phyloP scores from a whole-genome alignment of 2,329 filamentous ascomycete species.

The Verticillium longisporum region DNA sequence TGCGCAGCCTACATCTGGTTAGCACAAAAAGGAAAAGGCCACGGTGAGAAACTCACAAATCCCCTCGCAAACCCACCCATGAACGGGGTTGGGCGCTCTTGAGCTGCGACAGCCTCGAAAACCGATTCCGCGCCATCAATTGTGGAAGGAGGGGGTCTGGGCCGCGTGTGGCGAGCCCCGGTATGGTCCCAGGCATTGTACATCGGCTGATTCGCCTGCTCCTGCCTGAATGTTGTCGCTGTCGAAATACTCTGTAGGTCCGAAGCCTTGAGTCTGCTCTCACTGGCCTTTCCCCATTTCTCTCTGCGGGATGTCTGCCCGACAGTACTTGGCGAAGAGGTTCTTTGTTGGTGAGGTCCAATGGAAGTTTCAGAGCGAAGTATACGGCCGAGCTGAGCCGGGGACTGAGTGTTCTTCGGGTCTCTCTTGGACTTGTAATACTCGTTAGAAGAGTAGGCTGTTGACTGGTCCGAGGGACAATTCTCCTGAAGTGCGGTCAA shows the following conservation, averaged over 20 bases:
- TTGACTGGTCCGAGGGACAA: not conserved
- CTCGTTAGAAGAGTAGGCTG: not conserved
- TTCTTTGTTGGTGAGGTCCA: not conserved
- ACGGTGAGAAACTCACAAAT: not conserved
- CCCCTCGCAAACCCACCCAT: not conserved
- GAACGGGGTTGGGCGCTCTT: not conserved
- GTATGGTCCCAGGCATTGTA: conserved; percentile 25
- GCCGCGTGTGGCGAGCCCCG: conserved; percentile 14
- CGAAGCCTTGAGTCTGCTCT: not conserved
- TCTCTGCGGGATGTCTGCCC: not conserved
- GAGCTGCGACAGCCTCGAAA: not conserved
- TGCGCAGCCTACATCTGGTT: not conserved
- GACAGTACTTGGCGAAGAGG: not conserved
- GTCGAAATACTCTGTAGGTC: conserved; percentile 17
- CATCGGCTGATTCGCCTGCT: not conserved
- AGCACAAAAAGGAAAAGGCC: not conserved
- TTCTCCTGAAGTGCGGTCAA: not conserved
- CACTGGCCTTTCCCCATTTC: not conserved
- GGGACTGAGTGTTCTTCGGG: not conserved
- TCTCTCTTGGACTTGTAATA: not conserved
- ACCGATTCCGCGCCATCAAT: not conserved
- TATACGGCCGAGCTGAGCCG: not conserved
- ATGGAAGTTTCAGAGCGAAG: not conserved
- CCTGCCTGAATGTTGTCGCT: conserved; percentile 19
- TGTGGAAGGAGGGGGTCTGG: not conserved